Evolutionary conservation across 2,329 filamentous ascomycete species (phyloP), one percentile per base, ranked within the genome.

Genomic region (Sclerotinia nivalis): DNA sequence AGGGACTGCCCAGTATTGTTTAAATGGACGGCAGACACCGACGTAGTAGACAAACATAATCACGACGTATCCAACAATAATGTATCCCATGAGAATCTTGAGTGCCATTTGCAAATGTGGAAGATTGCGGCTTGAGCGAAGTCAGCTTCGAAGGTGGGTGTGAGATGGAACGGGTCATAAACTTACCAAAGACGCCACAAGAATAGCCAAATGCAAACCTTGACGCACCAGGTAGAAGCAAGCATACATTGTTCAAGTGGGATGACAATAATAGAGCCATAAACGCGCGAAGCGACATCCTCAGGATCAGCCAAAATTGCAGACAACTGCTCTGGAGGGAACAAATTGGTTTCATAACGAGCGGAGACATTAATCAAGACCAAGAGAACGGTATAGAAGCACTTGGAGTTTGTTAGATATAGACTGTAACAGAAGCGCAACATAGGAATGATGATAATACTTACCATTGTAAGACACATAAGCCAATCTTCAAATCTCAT

Each of bases 1-100:
- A 0, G 86, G 86, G n/a, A 88, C 82, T 22, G 83, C 83, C 86
- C 86, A 88, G 72, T 88, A 88, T 56, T 85, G 81, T 49, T 70
- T 76, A 69, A 88, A 87, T 0, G 86, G 86, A 8, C 81, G 79
- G 71, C 87, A 87, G 18, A 85, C 81, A 73, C 84, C 84, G 18
- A 82, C 74, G 54, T 72, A 76, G 69, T 74, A 76, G 40, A 68
- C 34, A 31, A 76, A 54, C 61, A 73, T 65, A 28, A 74, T 72
- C 8, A 70, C 56, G 3, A 88, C 69, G 72, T 84, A 86, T 4
- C 84, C 84, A 28, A 82, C 7, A 0, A 75, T 78, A 18, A 83
- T 81, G 72, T 86, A 89, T 7, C 72, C 76, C 1, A 82, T 81
- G 7, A 86, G 81, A 13, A 81, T 31, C 49, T 83, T 84, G 69